Evolutionary conservation across 2,329 filamentous ascomycete genomes (phyloP).

Genomic region (Seiridium cupressi): DNA sequence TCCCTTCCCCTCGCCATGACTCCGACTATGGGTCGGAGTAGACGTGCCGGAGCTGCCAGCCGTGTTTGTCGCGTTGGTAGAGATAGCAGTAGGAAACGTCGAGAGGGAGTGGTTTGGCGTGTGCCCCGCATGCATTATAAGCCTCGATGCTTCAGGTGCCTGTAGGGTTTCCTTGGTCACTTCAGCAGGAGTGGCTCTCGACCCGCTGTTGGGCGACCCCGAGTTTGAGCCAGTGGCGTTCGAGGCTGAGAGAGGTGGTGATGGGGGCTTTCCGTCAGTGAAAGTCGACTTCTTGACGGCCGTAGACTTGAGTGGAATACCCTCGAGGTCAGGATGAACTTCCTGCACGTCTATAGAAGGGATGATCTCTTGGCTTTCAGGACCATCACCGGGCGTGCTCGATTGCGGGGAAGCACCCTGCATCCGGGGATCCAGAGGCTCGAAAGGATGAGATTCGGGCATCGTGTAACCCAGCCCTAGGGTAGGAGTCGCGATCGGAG

Average conservation of each 20-base stretch:
- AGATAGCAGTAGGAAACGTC: slow-evolving; percentile 42
- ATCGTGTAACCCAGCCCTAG: slow-evolving; percentile 23
- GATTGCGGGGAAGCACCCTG: slow-evolving; percentile 33
- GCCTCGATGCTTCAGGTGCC: slow-evolving; percentile 47
- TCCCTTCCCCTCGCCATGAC: slow-evolving; percentile 7
- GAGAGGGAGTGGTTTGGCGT: slow-evolving; percentile 59
- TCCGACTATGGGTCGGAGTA: slow-evolving; percentile 30
- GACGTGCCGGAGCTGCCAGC: slow-evolving; percentile 37
- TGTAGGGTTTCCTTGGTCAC: slow-evolving; percentile 45
- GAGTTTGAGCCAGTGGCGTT: slow-evolving; percentile 26
- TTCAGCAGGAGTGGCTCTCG: slow-evolving; percentile 33
- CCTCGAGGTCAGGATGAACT: slow-evolving; percentile 59
- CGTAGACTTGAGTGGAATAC: slow-evolving; percentile 54
- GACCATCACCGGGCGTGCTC: slow-evolving; percentile 8
- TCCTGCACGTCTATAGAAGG: slow-evolving; percentile 56
- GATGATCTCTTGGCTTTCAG: slow-evolving; percentile 29
- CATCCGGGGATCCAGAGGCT: slow-evolving; percentile 43
- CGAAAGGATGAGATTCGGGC: slow-evolving; percentile 34
- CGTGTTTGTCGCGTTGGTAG: slow-evolving; percentile 37
- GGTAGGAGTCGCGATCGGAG: slow-evolving; percentile 18
- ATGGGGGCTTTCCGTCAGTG: slow-evolving; percentile 28
- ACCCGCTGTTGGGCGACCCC: slow-evolving; percentile 20
- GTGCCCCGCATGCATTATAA: slow-evolving; percentile 63
- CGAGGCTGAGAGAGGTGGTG: slow-evolving; percentile 22
- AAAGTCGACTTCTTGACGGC: slow-evolving; percentile 54